Conservation (phyloP, 1,284 basidiomycete genomes). For the Coniferiporia sulphurascens region DNA sequence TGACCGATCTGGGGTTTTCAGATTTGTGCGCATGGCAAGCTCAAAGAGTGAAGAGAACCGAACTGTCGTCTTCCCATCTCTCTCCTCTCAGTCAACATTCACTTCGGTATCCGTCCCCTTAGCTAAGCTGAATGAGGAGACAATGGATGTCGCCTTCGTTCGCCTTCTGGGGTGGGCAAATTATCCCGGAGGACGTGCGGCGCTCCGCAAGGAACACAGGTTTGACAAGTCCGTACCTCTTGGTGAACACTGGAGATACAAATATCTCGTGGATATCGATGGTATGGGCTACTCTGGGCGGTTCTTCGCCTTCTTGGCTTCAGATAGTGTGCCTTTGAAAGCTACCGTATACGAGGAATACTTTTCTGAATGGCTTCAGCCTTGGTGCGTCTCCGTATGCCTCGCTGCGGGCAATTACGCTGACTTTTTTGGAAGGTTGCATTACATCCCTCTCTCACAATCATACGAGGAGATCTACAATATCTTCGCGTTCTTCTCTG, state of each 20-base stretch:
- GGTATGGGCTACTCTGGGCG: conserved; percentile 93
- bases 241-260: conserved; percentile 87
- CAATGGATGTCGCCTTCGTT: conserved; percentile 89
- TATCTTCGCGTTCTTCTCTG: conserved; percentile 86
- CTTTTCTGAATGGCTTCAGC: conserved; percentile 80
- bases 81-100: conserved; percentile 55
- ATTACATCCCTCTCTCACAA: conserved; percentile 87
- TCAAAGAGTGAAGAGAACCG: conserved; percentile 51
- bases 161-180: conserved; percentile 62
- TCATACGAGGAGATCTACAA: conserved; percentile 90
- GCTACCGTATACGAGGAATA: conserved; percentile 88
- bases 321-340: conserved; percentile 86
- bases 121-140: conserved; percentile 64
- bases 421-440: conserved; percentile 55
- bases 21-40: conserved; percentile 77
- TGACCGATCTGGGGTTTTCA: conserved; percentile 25
- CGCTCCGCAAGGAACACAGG: conserved; percentile 63
- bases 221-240: conserved; percentile 77
- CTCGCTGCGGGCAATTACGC: neutral
- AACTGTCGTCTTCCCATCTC: conserved; percentile 74
- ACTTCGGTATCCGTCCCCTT: conserved; percentile 61
- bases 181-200: conserved; percentile 79
- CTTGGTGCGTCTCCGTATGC: conserved; percentile 51
- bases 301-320: conserved; percentile 83
- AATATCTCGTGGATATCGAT: conserved; percentile 88